These are phyloP conservation scores for Sporothrix luriei DNA, from an alignment of 2,329 filamentous ascomycete species.

Conservation along the genomic window DNA sequence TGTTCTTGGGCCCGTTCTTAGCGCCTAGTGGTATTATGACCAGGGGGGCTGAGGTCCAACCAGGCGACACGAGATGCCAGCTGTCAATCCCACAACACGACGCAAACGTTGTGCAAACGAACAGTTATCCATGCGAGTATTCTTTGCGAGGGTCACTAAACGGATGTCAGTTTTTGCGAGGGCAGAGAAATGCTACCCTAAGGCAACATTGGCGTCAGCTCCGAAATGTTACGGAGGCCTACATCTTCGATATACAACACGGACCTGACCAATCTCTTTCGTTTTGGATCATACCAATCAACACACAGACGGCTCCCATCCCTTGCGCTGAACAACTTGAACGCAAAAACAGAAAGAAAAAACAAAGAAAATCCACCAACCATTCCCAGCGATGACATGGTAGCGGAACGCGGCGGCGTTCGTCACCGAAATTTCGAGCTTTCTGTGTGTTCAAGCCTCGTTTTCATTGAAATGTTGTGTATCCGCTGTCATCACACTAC, in stretches of 20 bases:
- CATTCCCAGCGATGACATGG: not conserved
- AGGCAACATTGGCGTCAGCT: conserved; percentile 1
- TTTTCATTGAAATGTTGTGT: conserved; percentile 10
- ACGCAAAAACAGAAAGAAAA: no score
- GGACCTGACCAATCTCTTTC: no score
- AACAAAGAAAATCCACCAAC: not conserved
- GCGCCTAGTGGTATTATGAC: not conserved
- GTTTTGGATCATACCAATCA: no score
- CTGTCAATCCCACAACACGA: not conserved
- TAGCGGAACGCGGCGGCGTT: not conserved
- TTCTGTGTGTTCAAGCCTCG: not conserved
- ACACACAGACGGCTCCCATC: not conserved
- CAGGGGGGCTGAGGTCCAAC: not conserved
- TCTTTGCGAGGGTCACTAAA: not conserved
- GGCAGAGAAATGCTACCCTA: not conserved
- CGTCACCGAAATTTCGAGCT: not conserved
- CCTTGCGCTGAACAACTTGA: not conserved
- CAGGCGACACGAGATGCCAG: not conserved
- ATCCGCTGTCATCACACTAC: conserved; percentile 2
- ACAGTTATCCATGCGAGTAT: not conserved
- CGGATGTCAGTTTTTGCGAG: not conserved
- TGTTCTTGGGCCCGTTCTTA: conserved; percentile 1
- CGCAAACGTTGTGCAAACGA: not conserved
- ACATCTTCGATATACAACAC: not conserved
- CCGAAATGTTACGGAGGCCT: not conserved